Evolutionary conservation across 768 basidiomycete species (phyloP), one percentile per base, ranked within the genome.

Genomic region (Clitopilus passeckerianus): DNA sequence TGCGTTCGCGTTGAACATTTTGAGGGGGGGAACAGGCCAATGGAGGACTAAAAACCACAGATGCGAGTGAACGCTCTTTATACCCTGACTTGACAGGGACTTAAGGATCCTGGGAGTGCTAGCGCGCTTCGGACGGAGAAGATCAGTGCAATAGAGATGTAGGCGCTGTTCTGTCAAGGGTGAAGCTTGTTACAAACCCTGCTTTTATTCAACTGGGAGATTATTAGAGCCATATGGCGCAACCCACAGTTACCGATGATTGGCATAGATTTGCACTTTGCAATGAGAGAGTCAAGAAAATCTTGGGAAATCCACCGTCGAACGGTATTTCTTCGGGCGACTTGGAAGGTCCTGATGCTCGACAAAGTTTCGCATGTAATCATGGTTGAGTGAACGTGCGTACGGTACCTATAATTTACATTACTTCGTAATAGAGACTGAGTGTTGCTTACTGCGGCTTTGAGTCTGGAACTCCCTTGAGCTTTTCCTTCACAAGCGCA

Each of bases 401-500:
- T 30, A 30, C 27, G 27, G 27, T 7, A 30, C 27, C 27, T 30
- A 5, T 50, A 18, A 18, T 50, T 9, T 50, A 50, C 46, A 50
- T 22, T 10, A 16, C 46, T 22, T 50, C 20, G 46, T 50, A 20
- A 50, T 5, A 5, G 5, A 50, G n/a, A n/a, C 46, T 23, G 22
- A 50, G 15, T 50, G 12, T 50, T 50, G 46, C 20, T 50, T 18
- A 50, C 20, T 50, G 46, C 20, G 46, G 46, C 20, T 50, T 50
- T n/a, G 46, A 5, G 10, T 22, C 46, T 12, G 62, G 61, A 1
- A 60, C 57, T 1, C 75, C 83, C 69, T 89, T 92, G 61, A 94
- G 74, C 67, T 83, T 86, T 53, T 94, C 91, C 15, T 76, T 75
- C 6, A 95, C 87, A 56, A 96, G 80, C 73, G 93, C 90, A 61